Base-by-base conservation (phyloP, 1,139 yeast species). In the Diutina rugosa region DNA sequence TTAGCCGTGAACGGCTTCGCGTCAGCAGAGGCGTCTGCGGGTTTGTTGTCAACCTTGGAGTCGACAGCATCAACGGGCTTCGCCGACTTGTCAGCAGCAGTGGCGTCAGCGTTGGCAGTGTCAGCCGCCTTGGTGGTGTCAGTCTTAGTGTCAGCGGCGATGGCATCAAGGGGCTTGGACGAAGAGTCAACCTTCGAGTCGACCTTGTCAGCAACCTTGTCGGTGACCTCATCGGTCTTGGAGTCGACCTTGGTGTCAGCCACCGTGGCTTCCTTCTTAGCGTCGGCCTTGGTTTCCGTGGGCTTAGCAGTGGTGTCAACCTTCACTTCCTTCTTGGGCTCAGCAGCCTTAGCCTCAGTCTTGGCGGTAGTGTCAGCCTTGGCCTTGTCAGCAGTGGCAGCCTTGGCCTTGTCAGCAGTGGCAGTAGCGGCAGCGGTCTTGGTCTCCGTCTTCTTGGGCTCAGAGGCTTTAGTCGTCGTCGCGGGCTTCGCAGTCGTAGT, bases 371-470 rank as follows among this genome's bases (percentile, higher is more conserved):
- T n/a, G 46, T n/a, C 46, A 9, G 18, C 46, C 9, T 18, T 16
- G 26, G 45, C 6, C 16, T 6, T 29, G 35, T 32, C n/a, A 3
- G 35, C 35, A 48, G 60, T 47, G 8, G 62, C 61, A 1, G 60
- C 52, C 44, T 62, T 56, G 44, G 55, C 30, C 46, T 51, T 52
- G 18, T 55, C 41, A 38, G 57, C 35, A 32, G 55, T 30, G 10
- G 59, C 18, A 29, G 53, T 32, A n/a, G 35, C 14, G 16, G 41
- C 14, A 8, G 16, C 45, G 1, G 41, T 16, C 21, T 32, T 32
- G 30, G 53, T 18, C n/a, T 16, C 21, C 21, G 52, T 28, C 30
- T 16, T 21, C 38, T 48, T 29, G 35, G 35, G 6, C 8, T 21
- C 14, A 18, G 8, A 14, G 21, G n/a, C 51, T n/a, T 28, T 47